Base-by-base conservation (phyloP, 1,139 yeast genomes). In the Blastobotrys illinoisensis region DNA sequence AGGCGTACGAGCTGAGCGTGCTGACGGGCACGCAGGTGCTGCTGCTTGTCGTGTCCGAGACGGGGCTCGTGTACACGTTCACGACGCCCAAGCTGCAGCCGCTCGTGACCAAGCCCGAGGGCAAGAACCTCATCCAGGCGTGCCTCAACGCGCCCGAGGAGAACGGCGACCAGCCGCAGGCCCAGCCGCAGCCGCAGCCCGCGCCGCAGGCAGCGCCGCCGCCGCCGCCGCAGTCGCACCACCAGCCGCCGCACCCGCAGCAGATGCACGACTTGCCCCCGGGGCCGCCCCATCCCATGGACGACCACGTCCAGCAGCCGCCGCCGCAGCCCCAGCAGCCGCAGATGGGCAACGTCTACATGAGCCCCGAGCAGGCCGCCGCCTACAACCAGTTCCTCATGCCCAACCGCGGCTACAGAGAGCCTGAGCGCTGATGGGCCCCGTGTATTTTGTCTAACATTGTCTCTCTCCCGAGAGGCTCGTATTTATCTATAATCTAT, bases 1-100 rank as follows among this genome's bases (percentile, higher is more conserved):
- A 93, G 76, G 99, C 99, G 16, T 93, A 93, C 74, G 99, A 93
- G 71, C 79, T 93, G 62, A 86, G 95, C 23, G 98, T 95, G 51
- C 79, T 93, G 64, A 93, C 99, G 9, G 99, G 99, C 52, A 93
- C 98, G 46, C 99, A 93, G 73, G 98, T 93, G 40, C 79, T 93
- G 62, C 77, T 93, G 58, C 80, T 93, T 64, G 99, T 95, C 57
- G 98, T 93, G 46, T 86, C 96, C 53, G 99, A 93, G 73, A 93
- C 99, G 19, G 99, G 99, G 6, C 82, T 93, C 61, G 99, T 93
- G 58, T 95, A 93, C 73, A 93, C 99, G n/a, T 93, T 93, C 71
- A 91, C 98, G 53, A 95, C 99, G 7, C 99, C 99, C 55, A 93
- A 93, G 72, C 82, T 93, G 67, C 99, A 95, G 73, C 99, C 99